Conservation (phyloP, 2,329 filamentous ascomycete genomes). For the Fusarium tanahbumbuense region DNA sequence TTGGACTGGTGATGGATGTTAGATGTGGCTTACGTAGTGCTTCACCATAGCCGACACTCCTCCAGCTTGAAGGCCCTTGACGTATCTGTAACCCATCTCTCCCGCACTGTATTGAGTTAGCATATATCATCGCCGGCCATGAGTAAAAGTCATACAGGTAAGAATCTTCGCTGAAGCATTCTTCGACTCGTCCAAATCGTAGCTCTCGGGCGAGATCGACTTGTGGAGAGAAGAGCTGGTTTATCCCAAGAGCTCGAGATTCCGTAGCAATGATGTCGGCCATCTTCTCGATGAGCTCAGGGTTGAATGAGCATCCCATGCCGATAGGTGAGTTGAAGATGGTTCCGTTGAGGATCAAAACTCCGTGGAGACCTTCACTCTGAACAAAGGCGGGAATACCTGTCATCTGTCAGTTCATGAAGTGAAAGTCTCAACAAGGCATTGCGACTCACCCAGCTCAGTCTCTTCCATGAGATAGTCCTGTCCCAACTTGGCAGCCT, state of each 20-base stretch:
- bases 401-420: constrained; percentile 9
- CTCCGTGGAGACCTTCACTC: constrained; percentile 79
- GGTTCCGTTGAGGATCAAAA: constrained; percentile 77
- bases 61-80: constrained; percentile 69
- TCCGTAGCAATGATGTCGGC: constrained; percentile 73
- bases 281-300: constrained; percentile 73
- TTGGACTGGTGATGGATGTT: background rate
- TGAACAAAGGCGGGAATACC: constrained; percentile 81
- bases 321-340: constrained; percentile 84
- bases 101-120: constrained; percentile 58
- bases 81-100: constrained; percentile 71
- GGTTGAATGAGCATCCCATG: constrained; percentile 78
- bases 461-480: constrained; percentile 71
- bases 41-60: constrained; percentile 80
- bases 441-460: constrained; percentile 43
- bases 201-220: constrained; percentile 78
- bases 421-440: constrained; percentile 47
- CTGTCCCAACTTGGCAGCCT: constrained; percentile 72
- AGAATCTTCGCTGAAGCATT: constrained; percentile 77
- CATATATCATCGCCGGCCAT: background rate
- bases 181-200: constrained; percentile 78
- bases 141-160: constrained; percentile 59
- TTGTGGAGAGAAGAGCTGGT: constrained; percentile 78
- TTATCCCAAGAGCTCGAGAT: constrained; percentile 74
- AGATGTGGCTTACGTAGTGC: constrained; percentile 67